Evolutionary conservation across 2,329 filamentous ascomycete species (phyloP).

Genomic region (Paradendryphiella salina): DNA sequence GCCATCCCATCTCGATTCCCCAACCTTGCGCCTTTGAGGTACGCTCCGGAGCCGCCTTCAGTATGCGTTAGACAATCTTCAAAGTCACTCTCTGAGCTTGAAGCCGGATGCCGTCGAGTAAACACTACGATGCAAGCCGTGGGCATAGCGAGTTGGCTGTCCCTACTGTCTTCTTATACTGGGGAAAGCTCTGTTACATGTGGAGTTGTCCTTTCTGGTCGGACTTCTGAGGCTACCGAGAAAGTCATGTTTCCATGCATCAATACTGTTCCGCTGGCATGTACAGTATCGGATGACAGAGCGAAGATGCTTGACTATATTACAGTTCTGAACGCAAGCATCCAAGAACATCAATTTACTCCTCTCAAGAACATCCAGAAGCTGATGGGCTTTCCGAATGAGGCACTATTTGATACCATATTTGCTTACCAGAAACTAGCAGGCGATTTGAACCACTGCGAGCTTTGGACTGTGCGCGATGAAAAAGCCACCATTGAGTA

Average conservation of each 20-base stretch:
- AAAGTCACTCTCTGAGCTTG: conserved; percentile 54
- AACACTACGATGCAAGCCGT: conserved; percentile 76
- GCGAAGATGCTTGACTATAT: conserved; percentile 62
- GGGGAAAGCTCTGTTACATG: conserved; percentile 76
- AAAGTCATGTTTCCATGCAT: conserved; percentile 75
- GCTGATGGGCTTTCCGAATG: conserved; percentile 67
- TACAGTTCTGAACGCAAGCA: conserved; percentile 65
- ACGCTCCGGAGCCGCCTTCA: conserved; percentile 38
- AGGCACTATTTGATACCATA: conserved; percentile 78
- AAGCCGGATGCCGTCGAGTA: conserved; percentile 57
- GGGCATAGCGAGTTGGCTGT: conserved; percentile 77
- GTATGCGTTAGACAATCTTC: conserved; percentile 47
- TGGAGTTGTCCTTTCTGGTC: conserved; percentile 78
- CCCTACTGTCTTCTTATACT: conserved; percentile 73
- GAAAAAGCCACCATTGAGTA: conserved; percentile 77
- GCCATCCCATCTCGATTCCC: conserved; percentile 73
- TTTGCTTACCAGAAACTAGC: conserved; percentile 75
- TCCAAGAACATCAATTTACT: conserved; percentile 72
- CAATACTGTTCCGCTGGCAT: conserved; percentile 74
- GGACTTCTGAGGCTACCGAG: conserved; percentile 63
- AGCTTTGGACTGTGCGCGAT: conserved; percentile 62
- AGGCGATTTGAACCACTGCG: conserved; percentile 21
- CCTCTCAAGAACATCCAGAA: conserved; percentile 73
- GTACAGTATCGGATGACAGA: conserved; percentile 60
- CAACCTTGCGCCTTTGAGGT: conserved; percentile 66